phyloP scores from a whole-genome alignment of 108 stramenopile genomes.

The Nitzschia putrida region DNA sequence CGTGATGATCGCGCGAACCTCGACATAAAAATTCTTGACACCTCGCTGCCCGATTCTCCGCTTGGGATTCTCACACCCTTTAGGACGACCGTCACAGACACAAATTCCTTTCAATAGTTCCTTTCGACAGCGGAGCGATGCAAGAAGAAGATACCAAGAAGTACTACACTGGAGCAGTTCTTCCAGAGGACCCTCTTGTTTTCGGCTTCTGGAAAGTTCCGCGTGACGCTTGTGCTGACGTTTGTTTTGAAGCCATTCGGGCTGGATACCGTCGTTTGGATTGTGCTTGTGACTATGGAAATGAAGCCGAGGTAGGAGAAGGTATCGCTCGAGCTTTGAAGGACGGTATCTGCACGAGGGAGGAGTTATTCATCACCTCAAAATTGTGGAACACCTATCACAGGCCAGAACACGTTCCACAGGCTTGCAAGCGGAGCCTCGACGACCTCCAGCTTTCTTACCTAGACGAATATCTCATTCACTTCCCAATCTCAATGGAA shows the following conservation, averaged over 20 bases:
- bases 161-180: background rate
- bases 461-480: conserved; percentile 91
- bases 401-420: conserved; percentile 78
- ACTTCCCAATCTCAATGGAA: conserved; percentile 93
- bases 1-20: too few species aligned
- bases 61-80: too few species aligned
- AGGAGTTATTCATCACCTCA: conserved; percentile 86
- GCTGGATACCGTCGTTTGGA: conserved; percentile 89
- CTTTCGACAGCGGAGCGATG: too few species aligned
- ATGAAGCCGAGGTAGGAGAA: conserved; percentile 86
- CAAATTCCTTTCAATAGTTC: too few species aligned
- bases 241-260: conserved; percentile 77
- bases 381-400: conserved; percentile 97
- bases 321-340: conserved; percentile 80
- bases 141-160: too few species aligned
- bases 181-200: conserved; percentile 52
- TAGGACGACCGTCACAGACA: too few species aligned
- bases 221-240: conserved; percentile 56
- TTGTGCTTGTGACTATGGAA: conserved; percentile 95
- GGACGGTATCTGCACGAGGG: conserved; percentile 69
- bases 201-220: conserved; percentile 90
- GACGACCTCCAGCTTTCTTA: conserved; percentile 85
- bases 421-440: conserved; percentile 66
- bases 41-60: too few species aligned
- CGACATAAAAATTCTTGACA: too few species aligned